Evolutionary conservation across 805 yeast species (phyloP).

Genomic region (Brettanomyces sp.): DNA sequence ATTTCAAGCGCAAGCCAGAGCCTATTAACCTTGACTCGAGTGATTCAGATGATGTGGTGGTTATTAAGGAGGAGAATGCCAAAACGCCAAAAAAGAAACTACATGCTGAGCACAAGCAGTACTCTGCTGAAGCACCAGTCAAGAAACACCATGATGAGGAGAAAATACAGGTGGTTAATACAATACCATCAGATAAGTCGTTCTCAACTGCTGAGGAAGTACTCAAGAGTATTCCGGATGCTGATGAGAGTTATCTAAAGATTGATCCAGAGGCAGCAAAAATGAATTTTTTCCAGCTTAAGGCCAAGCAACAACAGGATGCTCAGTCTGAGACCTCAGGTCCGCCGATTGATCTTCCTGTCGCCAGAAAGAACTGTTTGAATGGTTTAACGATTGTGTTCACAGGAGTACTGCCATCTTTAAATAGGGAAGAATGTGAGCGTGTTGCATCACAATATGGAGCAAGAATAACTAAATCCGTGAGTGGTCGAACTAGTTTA

Average conservation of each 20-base stretch:
- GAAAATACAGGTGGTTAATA: not conserved
- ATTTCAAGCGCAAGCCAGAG: slow-evolving; percentile 1
- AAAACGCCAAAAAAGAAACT: not conserved
- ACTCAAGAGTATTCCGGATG: slow-evolving; percentile 62
- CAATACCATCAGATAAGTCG: not conserved
- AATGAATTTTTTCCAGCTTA: slow-evolving; percentile 45
- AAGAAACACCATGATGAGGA: not conserved
- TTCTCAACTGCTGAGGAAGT: slow-evolving; percentile 40
- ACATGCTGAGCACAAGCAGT: not conserved
- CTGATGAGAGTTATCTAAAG: slow-evolving; percentile 36
- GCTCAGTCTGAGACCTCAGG: slow-evolving; percentile 20
- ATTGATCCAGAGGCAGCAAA: slow-evolving; percentile 38
- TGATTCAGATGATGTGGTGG: not conserved
- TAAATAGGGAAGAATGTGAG: slow-evolving; percentile 72
- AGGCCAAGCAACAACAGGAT: slow-evolving; percentile 33
- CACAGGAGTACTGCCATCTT: slow-evolving; percentile 77
- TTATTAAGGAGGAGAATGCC: not conserved
- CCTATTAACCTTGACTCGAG: slow-evolving; percentile 1
- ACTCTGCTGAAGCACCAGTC: not conserved
- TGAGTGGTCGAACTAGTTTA: slow-evolving; percentile 75
- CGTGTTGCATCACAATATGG: slow-evolving; percentile 77
- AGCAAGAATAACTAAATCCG: slow-evolving; percentile 79
- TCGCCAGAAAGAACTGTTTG: slow-evolving; percentile 78
- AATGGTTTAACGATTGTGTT: slow-evolving; percentile 87
- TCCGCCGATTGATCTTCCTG: slow-evolving; percentile 45